Evolutionary conservation across 495 filamentous ascomycete genomes (phyloP), one percentile per base, ranked within the genome.

Genomic region (Neurospora tetrasperma): DNA sequence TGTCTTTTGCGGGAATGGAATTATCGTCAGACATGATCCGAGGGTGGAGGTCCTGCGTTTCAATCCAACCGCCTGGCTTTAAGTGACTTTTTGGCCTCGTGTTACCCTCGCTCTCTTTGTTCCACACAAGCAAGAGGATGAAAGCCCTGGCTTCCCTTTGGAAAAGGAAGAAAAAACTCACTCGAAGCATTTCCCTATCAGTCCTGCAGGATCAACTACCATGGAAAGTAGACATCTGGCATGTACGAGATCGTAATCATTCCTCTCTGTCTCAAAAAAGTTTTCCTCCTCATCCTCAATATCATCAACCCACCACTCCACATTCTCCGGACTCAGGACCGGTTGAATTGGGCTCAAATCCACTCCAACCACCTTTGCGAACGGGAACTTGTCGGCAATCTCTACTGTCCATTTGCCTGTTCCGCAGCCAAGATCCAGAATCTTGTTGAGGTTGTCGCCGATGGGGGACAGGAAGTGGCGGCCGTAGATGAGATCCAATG

Each of bases 321-420:
- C 74, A 70, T 84, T 84, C 16, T 78, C 77, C 10, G 77, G 80
- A n/a, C 77, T 73, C 78, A 80, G 84, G 5, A 62, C 46, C 5
- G 83, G 81, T 44, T 86, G 84, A 69, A 85, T 83, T 23, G 78
- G 74, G 35, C 78, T 77, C 44, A 82, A 73, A 70, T 82, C 79
- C 48, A 75, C 73, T 1, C 82, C 82, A 11, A 75, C 69, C 11
- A 86, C 74, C 35, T 75, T 48, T 14, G 83, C 81, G 54, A 69
- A 74, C 16, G 81, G 82, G 46, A 74, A 83, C 44, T 72, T 54
- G 43, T 82, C 79, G 40, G 77, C 87, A 66, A 88, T 74, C 73
- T 90, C 88, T 68, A 91, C 88, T 2, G 89, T 85, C 89, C 89
- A 91, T 75, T 84, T 81, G 27, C 84, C 88, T 0, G 87, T 89